Evolutionary conservation across 352 stramenopile genomes (phyloP).

Genomic region (Globisporangium ultimum): DNA sequence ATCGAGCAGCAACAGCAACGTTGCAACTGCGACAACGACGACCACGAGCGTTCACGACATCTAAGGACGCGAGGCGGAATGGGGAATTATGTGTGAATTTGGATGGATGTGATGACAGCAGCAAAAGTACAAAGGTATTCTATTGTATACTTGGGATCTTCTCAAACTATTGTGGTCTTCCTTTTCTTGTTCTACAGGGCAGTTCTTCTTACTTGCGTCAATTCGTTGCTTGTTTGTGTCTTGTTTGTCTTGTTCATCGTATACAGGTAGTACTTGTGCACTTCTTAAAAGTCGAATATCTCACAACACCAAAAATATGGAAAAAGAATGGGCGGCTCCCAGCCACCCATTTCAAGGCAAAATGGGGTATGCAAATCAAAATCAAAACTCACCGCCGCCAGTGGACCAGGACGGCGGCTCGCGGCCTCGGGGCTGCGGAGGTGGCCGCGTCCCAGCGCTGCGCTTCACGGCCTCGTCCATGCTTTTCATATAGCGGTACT

Average conservation of each 20-base stretch:
- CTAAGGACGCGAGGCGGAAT: neutral
- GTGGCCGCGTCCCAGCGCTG: conserved; percentile 13
- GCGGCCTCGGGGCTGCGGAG: conserved; percentile 24
- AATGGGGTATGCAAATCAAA: conserved; percentile 18
- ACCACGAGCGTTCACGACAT: neutral
- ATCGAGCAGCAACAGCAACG: no score
- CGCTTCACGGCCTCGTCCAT: conserved; percentile 52
- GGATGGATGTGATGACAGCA: neutral
- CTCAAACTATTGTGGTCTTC: conserved; percentile 4
- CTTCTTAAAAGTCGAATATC: neutral
- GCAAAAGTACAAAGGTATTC: neutral
- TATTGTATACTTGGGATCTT: conserved; percentile 20
- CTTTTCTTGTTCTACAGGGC: conserved; percentile 13
- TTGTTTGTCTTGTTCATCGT: conserved; percentile 3
- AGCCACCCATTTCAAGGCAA: neutral
- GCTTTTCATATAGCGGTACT: conserved; percentile 65
- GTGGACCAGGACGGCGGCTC: conserved; percentile 55
- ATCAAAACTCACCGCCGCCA: conserved; percentile 22
- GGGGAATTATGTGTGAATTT: neutral
- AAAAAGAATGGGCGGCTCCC: conserved; percentile 3
- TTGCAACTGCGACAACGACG: no score
- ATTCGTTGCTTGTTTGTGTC: conserved; percentile 1
- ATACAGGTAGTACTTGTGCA: conserved; percentile 9
- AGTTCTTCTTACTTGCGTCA: neutral
- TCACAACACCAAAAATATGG: conserved; percentile 6